Conservation (phyloP, 257 asterid genomes). For the Craterostigma plantagineum region DNA sequence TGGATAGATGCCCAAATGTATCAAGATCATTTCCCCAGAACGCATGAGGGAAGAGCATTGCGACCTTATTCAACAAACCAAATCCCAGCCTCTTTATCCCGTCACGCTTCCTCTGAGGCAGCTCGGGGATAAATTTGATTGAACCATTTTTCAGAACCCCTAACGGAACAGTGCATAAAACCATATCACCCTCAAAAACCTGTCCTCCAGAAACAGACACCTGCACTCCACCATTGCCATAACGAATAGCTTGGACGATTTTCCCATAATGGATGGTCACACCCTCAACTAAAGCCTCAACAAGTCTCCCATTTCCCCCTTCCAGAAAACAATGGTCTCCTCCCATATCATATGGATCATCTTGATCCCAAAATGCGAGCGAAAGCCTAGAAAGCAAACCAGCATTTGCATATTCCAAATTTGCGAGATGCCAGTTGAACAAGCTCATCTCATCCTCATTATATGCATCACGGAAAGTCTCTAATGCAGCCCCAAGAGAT, state of each 20-base stretch:
- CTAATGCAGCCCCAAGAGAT: conserved; percentile 91
- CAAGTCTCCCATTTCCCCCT: conserved; percentile 82
- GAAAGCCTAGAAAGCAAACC: conserved; percentile 76
- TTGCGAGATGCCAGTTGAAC: conserved; percentile 91
- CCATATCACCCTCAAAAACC: conserved; percentile 72
- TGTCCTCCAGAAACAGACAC: conserved; percentile 64
- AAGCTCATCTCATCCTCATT: conserved; percentile 53
- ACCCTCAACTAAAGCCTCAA: conserved; percentile 64
- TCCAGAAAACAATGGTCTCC: conserved; percentile 95
- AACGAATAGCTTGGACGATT: conserved; percentile 62
- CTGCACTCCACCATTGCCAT: conserved; percentile 75
- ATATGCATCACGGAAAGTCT: conserved; percentile 46
- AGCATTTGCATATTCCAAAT: conserved; percentile 93
- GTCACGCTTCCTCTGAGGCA: conserved; percentile 94
- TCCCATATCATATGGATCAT: conserved; percentile 98
- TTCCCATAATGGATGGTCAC: conserved; percentile 65
- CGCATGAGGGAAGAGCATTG: conserved; percentile 72
- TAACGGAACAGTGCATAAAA: conserved; percentile 80
- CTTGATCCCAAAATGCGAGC: conserved; percentile 98
- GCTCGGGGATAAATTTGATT: conserved; percentile 75
- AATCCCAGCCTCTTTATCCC: conserved; percentile 84
- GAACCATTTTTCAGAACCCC: conserved; percentile 85
- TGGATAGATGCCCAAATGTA: conserved; percentile 84
- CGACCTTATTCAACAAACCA: conserved; percentile 91
- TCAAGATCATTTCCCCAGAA: conserved; percentile 97